phyloP scores from a whole-genome alignment of 352 stramenopile species.

The Phytophthora rubi region DNA sequence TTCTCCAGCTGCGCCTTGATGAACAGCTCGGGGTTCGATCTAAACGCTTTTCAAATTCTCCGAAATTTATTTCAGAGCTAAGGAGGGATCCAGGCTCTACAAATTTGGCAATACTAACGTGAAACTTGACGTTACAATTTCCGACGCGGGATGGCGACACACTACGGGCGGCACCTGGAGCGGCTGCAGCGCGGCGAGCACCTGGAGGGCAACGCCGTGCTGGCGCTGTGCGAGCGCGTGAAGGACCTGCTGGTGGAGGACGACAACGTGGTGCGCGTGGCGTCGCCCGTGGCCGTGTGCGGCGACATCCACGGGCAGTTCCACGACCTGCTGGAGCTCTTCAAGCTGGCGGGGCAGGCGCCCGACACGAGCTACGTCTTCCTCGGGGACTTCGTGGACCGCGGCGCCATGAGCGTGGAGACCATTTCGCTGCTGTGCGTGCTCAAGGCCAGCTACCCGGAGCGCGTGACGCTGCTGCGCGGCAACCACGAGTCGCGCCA shows the following conservation, averaged over 20 bases:
- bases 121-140: not conserved
- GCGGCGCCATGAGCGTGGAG: conserved; percentile 95
- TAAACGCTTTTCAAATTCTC: too few relatives aligned
- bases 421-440: conserved; percentile 93
- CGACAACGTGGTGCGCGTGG: conserved; percentile 82
- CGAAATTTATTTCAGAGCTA: too few relatives aligned
- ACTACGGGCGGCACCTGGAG: conserved; percentile 59
- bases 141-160: conserved; percentile 27
- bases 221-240: conserved; percentile 71
- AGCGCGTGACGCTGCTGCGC: conserved; percentile 92
- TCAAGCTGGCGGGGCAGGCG: conserved; percentile 90
- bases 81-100: too few relatives aligned
- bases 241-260: conserved; percentile 79
- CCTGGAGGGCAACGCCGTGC: conserved; percentile 57
- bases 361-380: conserved; percentile 93
- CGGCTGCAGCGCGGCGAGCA: conserved; percentile 63
- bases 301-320: conserved; percentile 98
- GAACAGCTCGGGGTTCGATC: conserved; percentile 73
- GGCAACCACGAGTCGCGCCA: conserved; percentile 96
- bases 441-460: conserved; percentile 89
- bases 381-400: conserved; percentile 98
- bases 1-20: conserved; percentile 70
- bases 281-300: conserved; percentile 83
- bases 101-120: too few relatives aligned
- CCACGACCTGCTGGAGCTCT: conserved; percentile 95